These are phyloP conservation scores for Trametes villosa DNA, from an alignment of 768 basidiomycete genomes.

Conservation along the genomic window DNA sequence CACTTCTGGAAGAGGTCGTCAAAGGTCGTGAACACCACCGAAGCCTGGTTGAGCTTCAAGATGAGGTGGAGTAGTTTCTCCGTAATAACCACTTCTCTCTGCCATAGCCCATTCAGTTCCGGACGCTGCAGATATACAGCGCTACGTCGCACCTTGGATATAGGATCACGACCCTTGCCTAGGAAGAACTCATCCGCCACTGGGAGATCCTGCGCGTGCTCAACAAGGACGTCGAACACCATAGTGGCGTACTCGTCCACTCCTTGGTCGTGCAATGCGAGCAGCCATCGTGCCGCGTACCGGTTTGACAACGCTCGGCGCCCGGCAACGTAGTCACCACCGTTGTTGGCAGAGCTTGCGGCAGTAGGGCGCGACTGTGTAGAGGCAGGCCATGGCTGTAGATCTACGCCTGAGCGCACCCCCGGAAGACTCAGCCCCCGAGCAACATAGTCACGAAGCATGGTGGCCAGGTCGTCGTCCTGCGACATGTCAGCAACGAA, in stretches of 20 bases:
- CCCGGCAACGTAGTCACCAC: slow-evolving; percentile 70
- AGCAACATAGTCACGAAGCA: slow-evolving; percentile 71
- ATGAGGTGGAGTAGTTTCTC: slow-evolving; percentile 50
- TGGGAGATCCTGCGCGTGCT: slow-evolving; percentile 43
- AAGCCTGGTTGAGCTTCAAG: slow-evolving; percentile 55
- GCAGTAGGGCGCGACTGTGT: slow-evolving; percentile 38
- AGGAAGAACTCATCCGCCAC: slow-evolving; percentile 22
- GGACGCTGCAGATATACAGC: not conserved
- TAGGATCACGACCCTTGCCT: slow-evolving; percentile 15
- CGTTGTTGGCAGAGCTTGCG: slow-evolving; percentile 54
- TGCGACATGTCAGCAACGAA: slow-evolving; percentile 29
- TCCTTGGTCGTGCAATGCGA: slow-evolving; percentile 68
- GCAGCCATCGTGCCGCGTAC: slow-evolving; percentile 72
- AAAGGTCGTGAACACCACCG: slow-evolving; percentile 59
- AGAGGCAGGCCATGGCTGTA: slow-evolving; percentile 58
- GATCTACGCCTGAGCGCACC: slow-evolving; percentile 51
- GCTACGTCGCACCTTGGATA: slow-evolving; percentile 3
- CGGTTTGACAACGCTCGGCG: slow-evolving; percentile 55
- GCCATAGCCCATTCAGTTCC: not conserved
- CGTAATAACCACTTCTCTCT: slow-evolving; percentile 16
- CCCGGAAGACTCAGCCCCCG: slow-evolving; percentile 64
- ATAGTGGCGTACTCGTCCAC: slow-evolving; percentile 52
- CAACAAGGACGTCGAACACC: slow-evolving; percentile 57
- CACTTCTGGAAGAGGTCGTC: slow-evolving; percentile 63
- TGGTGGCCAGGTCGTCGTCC: slow-evolving; percentile 69